A percentile compares a stretch with the other conserved stretches of the same genome.
phyloP scores from a whole-genome alignment of 345 rosid species.

The Lagerstroemia speciosa region DNA sequence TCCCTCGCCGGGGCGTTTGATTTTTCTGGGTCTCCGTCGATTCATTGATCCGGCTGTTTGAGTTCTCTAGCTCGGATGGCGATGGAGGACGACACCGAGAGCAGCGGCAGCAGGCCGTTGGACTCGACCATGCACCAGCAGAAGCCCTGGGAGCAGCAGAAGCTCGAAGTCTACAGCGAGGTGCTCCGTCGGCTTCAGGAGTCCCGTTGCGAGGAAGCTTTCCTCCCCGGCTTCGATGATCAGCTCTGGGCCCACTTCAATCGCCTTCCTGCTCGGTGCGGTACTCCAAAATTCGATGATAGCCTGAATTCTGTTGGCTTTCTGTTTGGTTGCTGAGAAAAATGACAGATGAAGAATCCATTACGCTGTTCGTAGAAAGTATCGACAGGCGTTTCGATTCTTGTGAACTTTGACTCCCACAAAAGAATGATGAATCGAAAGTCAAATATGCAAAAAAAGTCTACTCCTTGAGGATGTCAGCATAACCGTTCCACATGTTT shows the following conservation, averaged over 20 bases:
- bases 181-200: slow-evolving; percentile 70
- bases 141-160: slow-evolving; percentile 67
- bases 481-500: no score
- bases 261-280: slow-evolving; percentile 94
- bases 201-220: slow-evolving; percentile 60
- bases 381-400: background rate
- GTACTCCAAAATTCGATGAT: background rate
- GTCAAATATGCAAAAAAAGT: background rate
- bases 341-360: no score
- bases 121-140: slow-evolving; percentile 44
- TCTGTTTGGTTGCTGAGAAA: no score
- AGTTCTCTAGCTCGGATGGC: slow-evolving; percentile 38
- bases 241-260: slow-evolving; percentile 96
- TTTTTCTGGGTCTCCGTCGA: background rate
- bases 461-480: background rate
- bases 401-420: background rate
- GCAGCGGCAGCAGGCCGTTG: slow-evolving; percentile 76
- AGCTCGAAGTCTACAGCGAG: slow-evolving; percentile 76
- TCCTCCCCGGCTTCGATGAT: slow-evolving; percentile 74
- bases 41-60: background rate
- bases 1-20: background rate
- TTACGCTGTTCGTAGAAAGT: background rate
- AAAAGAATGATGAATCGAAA: background rate
- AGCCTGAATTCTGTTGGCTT: no score
- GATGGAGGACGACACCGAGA: slow-evolving; percentile 80